phyloP scores from a whole-genome alignment of 176 grass and related monocot species.

The Sorghum bicolor region DNA sequence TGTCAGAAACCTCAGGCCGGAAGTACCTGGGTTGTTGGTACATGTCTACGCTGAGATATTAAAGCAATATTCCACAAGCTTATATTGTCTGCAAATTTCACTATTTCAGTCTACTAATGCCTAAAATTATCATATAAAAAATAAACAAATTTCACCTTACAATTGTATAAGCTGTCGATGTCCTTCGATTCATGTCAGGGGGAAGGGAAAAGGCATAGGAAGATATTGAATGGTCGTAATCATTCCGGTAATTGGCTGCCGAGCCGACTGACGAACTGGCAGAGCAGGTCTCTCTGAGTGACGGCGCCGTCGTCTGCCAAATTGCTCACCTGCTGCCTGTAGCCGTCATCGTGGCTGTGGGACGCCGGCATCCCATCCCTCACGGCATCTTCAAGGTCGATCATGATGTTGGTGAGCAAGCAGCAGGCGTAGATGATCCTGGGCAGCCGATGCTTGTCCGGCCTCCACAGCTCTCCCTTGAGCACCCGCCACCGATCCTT shows the following conservation, averaged over 20 bases:
- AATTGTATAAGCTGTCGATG: neutral
- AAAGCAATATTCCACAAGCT: neutral
- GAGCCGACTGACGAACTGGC: constrained; percentile 6
- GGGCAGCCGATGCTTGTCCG: constrained; percentile 42
- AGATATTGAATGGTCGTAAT: neutral
- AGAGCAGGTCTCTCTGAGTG: constrained; percentile 44
- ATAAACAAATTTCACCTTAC: neutral
- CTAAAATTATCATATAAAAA: neutral
- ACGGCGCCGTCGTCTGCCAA: constrained; percentile 25
- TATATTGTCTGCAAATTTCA: neutral
- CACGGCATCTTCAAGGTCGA: constrained; percentile 39
- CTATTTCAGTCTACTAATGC: neutral
- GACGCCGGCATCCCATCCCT: constrained; percentile 20
- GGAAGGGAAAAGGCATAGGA: neutral
- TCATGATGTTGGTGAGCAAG: constrained; percentile 68
- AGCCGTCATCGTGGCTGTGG: constrained; percentile 43
- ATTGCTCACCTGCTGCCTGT: constrained; percentile 51
- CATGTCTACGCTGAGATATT: neutral
- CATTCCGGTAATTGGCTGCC: constrained; percentile 12
- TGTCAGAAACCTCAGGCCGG: too few relatives aligned
- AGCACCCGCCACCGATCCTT: constrained; percentile 42
- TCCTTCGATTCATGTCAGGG: constrained; percentile 12
- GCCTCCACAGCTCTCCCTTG: constrained; percentile 38
- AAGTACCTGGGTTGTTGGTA: neutral
- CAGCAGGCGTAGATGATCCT: constrained; percentile 72